These are phyloP conservation scores for Phytophthora syringae DNA, from an alignment of 352 stramenopile genomes.

Conservation along the genomic window DNA sequence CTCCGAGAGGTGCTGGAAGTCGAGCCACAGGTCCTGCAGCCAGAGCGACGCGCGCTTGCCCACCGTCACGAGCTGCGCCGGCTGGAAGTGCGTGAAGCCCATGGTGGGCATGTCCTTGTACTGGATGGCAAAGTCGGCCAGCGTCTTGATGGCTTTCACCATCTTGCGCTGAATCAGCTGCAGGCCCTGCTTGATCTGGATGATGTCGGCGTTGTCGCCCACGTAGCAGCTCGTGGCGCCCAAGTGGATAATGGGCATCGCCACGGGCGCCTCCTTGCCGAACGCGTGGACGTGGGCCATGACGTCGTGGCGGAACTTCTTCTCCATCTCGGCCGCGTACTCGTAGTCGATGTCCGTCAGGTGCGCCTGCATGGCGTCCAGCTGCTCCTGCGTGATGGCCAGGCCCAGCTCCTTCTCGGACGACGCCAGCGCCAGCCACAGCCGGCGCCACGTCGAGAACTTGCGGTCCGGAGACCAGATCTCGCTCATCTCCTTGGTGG, in stretches of 20 bases:
- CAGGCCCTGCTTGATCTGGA: slow-evolving; percentile 97
- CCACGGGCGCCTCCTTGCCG: slow-evolving; percentile 94
- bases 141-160: slow-evolving; percentile 95
- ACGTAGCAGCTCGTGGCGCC: slow-evolving; percentile 99
- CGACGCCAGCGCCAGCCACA: slow-evolving; percentile 97
- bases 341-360: slow-evolving; percentile 98
- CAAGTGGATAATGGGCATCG: slow-evolving; percentile 99
- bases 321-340: slow-evolving; percentile 97
- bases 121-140: slow-evolving; percentile 95
- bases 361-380: slow-evolving; percentile 96
- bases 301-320: slow-evolving; percentile 99
- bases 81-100: slow-evolving; percentile 99
- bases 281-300: slow-evolving; percentile 99
- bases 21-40: slow-evolving; percentile 98
- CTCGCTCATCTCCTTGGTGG: slow-evolving; percentile 99
- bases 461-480: slow-evolving; percentile 99
- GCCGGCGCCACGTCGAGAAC: slow-evolving; percentile 98
- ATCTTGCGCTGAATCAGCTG: slow-evolving; percentile 97
- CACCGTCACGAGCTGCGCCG: slow-evolving; percentile 98
- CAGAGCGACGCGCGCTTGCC: slow-evolving; percentile 98
- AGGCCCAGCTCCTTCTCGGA: slow-evolving; percentile 98
- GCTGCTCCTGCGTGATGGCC: slow-evolving; percentile 97
- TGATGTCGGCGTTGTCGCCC: slow-evolving; percentile 99
- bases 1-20: slow-evolving; percentile 95
- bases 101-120: slow-evolving; percentile 98